Evolutionary conservation across 768 basidiomycete species (phyloP).

Genomic region (Serendipita indica): DNA sequence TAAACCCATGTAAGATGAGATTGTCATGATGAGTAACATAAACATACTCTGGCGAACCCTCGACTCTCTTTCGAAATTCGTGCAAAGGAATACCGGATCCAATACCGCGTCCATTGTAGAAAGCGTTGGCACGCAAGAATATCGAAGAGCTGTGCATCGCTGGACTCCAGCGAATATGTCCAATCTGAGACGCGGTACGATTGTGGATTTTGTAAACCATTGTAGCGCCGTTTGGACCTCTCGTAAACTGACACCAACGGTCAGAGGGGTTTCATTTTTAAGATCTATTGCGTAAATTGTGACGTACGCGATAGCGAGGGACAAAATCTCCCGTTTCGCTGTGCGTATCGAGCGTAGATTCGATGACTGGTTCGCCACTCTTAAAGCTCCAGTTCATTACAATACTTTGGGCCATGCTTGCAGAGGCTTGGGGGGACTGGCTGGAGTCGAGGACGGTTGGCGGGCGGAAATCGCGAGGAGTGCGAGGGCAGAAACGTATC

Average conservation of each 20-base stretch:
- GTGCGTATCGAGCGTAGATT: constrained; percentile 1
- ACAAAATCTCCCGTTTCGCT: background rate
- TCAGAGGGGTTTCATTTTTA: background rate
- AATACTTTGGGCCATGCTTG: constrained; percentile 6
- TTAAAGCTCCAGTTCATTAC: constrained; percentile 6
- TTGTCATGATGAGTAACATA: too few relatives aligned
- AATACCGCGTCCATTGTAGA: constrained; percentile 1
- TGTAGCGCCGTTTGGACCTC: constrained; percentile 5
- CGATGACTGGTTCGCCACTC: constrained; percentile 2
- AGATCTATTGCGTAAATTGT: background rate
- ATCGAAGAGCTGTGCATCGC: constrained; percentile 1
- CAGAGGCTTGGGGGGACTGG: background rate
- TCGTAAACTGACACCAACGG: background rate
- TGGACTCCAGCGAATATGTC: background rate
- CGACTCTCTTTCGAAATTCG: constrained; percentile 1
- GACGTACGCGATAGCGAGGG: background rate
- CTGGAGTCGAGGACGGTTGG: background rate
- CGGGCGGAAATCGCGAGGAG: background rate
- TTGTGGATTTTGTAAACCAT: constrained; percentile 7
- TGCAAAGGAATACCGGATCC: constrained; percentile 6
- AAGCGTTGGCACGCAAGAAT: background rate
- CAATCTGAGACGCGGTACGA: background rate
- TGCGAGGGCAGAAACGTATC: background rate
- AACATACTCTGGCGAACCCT: constrained; percentile 1
- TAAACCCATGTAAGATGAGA: background rate